Evolutionary conservation across 768 basidiomycete species (phyloP).

Genomic region (Hysterangium stoloniferum): DNA sequence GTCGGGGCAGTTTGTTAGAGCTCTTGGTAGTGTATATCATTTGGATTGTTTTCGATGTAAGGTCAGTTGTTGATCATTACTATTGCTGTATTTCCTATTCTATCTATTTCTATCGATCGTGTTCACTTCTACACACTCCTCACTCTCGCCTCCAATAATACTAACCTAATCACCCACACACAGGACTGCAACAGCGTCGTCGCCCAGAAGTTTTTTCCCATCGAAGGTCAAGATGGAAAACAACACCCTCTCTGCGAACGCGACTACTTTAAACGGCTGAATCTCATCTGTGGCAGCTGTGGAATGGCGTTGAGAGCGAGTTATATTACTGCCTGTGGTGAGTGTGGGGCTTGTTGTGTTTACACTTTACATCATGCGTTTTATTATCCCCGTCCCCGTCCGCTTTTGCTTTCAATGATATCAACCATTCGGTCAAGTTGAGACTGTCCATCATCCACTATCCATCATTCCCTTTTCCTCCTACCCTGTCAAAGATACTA

Average conservation of each 20-base stretch:
- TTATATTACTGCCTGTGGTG: constrained; percentile 99
- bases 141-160: constrained; percentile 13
- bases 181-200: constrained; percentile 97
- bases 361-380: constrained; percentile 11
- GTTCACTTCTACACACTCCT: constrained; percentile 8
- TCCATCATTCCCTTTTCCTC: no score
- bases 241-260: constrained; percentile 96
- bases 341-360: constrained; percentile 28
- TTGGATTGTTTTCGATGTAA: constrained; percentile 98
- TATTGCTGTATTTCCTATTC: constrained; percentile 58
- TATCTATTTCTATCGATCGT: neutral
- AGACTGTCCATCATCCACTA: neutral
- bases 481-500: no score
- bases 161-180: no score
- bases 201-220: constrained; percentile 97
- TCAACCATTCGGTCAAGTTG: constrained; percentile 6
- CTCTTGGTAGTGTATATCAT: constrained; percentile 89
- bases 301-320: constrained; percentile 89
- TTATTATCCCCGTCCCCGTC: no score
- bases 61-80: constrained; percentile 91
- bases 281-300: constrained; percentile 95
- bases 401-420: neutral
- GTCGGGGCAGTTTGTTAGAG: constrained; percentile 95
- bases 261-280: constrained; percentile 94
- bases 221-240: constrained; percentile 83